These are phyloP conservation scores for Spizellomyces sp. DNA, from an alignment of 192 early-diverging fungal species.

Conservation along the genomic window DNA sequence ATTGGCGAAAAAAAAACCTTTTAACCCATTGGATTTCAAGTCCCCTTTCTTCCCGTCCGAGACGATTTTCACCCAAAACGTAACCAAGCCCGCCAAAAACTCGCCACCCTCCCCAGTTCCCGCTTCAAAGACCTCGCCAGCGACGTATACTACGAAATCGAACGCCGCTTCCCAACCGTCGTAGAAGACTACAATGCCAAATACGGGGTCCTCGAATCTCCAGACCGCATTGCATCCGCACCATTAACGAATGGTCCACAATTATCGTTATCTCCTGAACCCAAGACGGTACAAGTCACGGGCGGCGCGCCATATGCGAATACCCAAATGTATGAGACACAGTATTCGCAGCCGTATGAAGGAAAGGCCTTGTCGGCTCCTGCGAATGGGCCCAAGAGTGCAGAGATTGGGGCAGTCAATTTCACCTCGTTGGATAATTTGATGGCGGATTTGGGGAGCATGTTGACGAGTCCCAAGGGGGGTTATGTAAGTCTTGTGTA, in stretches of 20 bases:
- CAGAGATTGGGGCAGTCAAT: conserved; percentile 36
- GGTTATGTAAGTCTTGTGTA: conserved; percentile 20
- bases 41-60: conserved; percentile 78
- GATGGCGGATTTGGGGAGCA: conserved; percentile 74
- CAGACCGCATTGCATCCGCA: not conserved
- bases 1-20: not conserved
- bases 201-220: conserved; percentile 8
- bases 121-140: conserved; percentile 92
- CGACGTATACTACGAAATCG: conserved; percentile 74
- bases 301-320: conserved; percentile 9
- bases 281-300: conserved; percentile 18
- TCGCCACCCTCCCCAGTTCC: conserved; percentile 82
- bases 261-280: conserved; percentile 13
- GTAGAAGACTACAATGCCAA: conserved; percentile 32
- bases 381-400: not conserved
- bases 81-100: conserved; percentile 95
- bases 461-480: conserved; percentile 48
- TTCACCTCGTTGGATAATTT: conserved; percentile 70
- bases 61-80: conserved; percentile 93
- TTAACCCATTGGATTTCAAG: conserved; percentile 32
- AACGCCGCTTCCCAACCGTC: conserved; percentile 56
- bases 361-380: conserved; percentile 17
- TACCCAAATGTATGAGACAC: conserved; percentile 26
- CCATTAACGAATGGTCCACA: not conserved
- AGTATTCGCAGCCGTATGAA: conserved; percentile 26